phyloP scores from a whole-genome alignment of 257 asterid genomes.

The Osmanthus fragrans region DNA sequence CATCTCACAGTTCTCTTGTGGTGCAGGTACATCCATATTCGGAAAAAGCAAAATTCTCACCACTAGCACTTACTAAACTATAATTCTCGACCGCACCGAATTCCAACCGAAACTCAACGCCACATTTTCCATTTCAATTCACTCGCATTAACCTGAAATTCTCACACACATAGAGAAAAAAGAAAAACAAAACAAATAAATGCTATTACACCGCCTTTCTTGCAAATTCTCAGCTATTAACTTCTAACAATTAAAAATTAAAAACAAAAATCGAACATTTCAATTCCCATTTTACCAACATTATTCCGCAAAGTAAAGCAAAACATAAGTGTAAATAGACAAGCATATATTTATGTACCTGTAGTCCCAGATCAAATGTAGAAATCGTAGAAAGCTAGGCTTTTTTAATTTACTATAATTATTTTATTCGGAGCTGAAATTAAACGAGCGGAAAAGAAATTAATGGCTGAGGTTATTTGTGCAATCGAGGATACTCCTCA shows the following conservation, averaged over 20 bases:
- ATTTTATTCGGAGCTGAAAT: constrained; percentile 20
- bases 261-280: neutral
- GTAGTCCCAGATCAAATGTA: constrained; percentile 32
- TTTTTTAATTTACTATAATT: constrained; percentile 14
- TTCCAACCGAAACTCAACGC: constrained; percentile 13
- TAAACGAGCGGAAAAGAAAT: constrained; percentile 22
- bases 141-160: constrained; percentile 27
- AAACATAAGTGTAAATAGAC: constrained; percentile 14
- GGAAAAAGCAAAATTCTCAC: constrained; percentile 1
- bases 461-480: constrained; percentile 37
- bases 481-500: constrained; percentile 41
- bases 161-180: constrained; percentile 2
- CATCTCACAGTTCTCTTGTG: constrained; percentile 6
- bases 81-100: constrained; percentile 14
- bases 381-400: constrained; percentile 28
- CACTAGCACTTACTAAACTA: constrained; percentile 9
- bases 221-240: constrained; percentile 23
- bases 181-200: constrained; percentile 8
- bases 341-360: constrained; percentile 19
- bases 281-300: constrained; percentile 14
- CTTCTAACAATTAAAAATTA: neutral
- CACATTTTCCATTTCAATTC: constrained; percentile 11
- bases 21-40: constrained; percentile 23
- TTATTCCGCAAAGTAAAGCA: constrained; percentile 8
- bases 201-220: constrained; percentile 7